Percentiles rank a stretch among this genome's conserved stretches.
Evolutionary conservation across 2,329 filamentous ascomycete genomes (phyloP).

Genomic region (Talaromyces sp.): DNA sequence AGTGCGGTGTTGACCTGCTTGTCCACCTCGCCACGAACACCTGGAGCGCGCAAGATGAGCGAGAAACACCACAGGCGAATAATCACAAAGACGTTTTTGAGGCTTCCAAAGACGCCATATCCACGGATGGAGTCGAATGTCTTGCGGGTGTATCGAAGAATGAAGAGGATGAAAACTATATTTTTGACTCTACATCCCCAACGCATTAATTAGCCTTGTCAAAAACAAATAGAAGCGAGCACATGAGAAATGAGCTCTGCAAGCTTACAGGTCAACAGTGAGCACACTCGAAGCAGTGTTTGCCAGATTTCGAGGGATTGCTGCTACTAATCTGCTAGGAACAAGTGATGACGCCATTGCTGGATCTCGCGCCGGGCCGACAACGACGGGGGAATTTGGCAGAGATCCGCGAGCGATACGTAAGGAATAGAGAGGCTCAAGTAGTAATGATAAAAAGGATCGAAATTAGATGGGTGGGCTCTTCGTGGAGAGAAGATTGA

Average conservation of each 20-base stretch:
- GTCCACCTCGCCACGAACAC: slow-evolving; percentile 78
- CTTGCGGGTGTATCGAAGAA: slow-evolving; percentile 75
- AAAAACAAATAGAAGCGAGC: slow-evolving; percentile 4
- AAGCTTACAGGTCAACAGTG: slow-evolving; percentile 40
- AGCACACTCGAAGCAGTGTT: slow-evolving; percentile 28
- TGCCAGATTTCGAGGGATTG: slow-evolving; percentile 26
- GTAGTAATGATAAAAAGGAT: neutral
- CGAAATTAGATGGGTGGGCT: slow-evolving; percentile 2
- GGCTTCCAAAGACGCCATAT: slow-evolving; percentile 75
- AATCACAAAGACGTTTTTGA: slow-evolving; percentile 67
- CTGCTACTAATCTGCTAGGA: slow-evolving; percentile 36
- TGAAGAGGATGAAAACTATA: slow-evolving; percentile 80
- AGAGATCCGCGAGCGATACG: neutral
- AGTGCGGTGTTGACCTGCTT: slow-evolving; percentile 77
- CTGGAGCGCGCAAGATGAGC: slow-evolving; percentile 77
- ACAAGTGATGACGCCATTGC: slow-evolving; percentile 37
- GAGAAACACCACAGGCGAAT: slow-evolving; percentile 71
- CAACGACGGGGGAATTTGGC: neutral
- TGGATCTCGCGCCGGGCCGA: neutral
- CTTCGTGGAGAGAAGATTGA: slow-evolving; percentile 9
- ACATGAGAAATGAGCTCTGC: neutral
- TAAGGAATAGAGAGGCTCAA: neutral
- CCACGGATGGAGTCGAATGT: slow-evolving; percentile 80
- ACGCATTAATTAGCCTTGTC: slow-evolving; percentile 2
- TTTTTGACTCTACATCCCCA: slow-evolving; percentile 62